phyloP scores from a whole-genome alignment of 2,329 filamentous ascomycete genomes.

The Epichloe elymi region DNA sequence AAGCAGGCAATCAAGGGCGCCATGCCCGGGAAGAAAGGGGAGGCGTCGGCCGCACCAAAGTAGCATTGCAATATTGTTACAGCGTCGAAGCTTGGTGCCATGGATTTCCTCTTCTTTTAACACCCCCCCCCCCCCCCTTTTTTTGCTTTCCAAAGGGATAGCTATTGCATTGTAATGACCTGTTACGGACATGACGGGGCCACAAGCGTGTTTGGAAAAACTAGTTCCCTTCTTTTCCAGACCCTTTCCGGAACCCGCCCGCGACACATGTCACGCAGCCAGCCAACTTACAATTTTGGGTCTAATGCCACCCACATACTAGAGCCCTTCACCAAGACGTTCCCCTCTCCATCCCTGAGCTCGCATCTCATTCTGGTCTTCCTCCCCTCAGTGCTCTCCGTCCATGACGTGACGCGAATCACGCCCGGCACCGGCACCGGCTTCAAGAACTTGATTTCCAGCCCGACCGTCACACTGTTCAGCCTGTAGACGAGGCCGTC shows the following conservation, averaged over 20 bases:
- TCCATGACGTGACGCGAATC: constrained; percentile 18
- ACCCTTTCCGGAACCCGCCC: not conserved
- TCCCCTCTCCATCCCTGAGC: constrained; percentile 17
- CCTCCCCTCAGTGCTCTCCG: constrained; percentile 20
- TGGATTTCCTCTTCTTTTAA: too few relatives aligned
- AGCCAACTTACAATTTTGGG: constrained; percentile 13
- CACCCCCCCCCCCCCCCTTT: too few relatives aligned
- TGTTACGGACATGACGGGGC: not conserved
- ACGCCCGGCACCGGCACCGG: constrained; percentile 18
- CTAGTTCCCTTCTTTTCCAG: not conserved
- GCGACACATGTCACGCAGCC: not conserved
- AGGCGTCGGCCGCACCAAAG: not conserved
- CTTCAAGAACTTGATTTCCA: constrained; percentile 22
- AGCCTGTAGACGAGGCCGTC: constrained; percentile 14
- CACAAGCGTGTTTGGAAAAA: not conserved
- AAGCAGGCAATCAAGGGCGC: constrained; percentile 22
- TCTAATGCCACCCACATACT: constrained; percentile 22
- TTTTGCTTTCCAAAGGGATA: too few relatives aligned
- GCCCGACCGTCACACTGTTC: constrained; percentile 20
- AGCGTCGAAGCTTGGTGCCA: not conserved
- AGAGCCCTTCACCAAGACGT: constrained; percentile 16
- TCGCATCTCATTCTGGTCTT: constrained; percentile 20
- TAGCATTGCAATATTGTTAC: not conserved
- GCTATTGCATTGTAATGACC: not conserved
- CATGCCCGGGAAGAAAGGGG: constrained; percentile 13